Conservation (phyloP, 2,329 filamentous ascomycete genomes). For the Elsinoe necatrix region DNA sequence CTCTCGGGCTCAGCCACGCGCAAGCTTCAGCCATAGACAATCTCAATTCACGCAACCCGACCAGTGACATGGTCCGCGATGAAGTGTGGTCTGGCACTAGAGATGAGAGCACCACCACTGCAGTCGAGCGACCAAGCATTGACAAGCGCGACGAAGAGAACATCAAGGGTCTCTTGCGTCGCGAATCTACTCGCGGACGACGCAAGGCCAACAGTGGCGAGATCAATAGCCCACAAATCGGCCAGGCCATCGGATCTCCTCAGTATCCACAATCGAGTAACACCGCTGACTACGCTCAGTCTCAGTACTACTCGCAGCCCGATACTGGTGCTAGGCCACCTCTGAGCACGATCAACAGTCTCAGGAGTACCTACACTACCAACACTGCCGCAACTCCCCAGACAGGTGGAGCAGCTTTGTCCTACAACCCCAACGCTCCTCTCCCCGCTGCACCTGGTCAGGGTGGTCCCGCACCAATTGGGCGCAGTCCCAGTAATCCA, state of each 20-base stretch:
- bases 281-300: constrained; percentile 4
- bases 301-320: background rate
- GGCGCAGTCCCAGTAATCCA: constrained; percentile 22
- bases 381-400: background rate
- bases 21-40: constrained; percentile 37
- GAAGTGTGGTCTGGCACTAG: constrained; percentile 38
- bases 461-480: constrained; percentile 21
- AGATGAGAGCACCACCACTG: constrained; percentile 30
- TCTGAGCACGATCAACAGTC: constrained; percentile 14
- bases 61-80: constrained; percentile 37
- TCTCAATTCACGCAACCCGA: constrained; percentile 38
- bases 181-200: constrained; percentile 38
- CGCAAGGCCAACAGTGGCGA: constrained; percentile 27
- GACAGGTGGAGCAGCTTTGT: constrained; percentile 8
- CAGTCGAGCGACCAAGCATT: constrained; percentile 34
- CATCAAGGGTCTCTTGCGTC: constrained; percentile 37
- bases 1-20: constrained; percentile 23
- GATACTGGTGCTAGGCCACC: constrained; percentile 7
- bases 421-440: constrained; percentile 17
- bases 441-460: constrained; percentile 17
- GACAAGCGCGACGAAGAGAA: constrained; percentile 39
- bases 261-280: constrained; percentile 24
- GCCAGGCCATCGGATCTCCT: constrained; percentile 20
- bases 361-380: constrained; percentile 5
- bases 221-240: constrained; percentile 17